phyloP scores from a whole-genome alignment of 2,329 filamentous ascomycete species.

The Geosmithia flava region DNA sequence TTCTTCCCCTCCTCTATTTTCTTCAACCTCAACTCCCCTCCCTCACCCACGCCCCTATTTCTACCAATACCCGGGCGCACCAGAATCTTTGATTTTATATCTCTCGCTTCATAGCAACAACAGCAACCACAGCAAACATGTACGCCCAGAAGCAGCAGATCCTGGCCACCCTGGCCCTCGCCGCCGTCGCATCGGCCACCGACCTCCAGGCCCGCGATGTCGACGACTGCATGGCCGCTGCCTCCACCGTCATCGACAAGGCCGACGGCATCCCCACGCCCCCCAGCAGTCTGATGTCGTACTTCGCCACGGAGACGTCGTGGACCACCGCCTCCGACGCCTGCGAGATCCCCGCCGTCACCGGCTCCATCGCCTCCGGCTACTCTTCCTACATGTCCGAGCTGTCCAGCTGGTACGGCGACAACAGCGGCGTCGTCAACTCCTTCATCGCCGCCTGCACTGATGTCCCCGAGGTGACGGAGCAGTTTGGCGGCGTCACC shows the following conservation, averaged over 20 bases:
- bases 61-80: too few species aligned
- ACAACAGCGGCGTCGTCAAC: slow-evolving; percentile 7
- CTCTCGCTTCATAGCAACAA: background rate
- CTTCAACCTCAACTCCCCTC: too few species aligned
- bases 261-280: slow-evolving; percentile 10
- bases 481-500: slow-evolving; percentile 3
- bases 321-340: slow-evolving; percentile 6
- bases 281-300: slow-evolving; percentile 6
- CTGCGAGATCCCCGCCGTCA: slow-evolving; percentile 13
- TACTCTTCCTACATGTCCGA: slow-evolving; percentile 11
- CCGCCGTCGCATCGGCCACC: background rate
- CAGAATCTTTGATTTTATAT: background rate
- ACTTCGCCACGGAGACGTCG: slow-evolving; percentile 9
- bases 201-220: slow-evolving; percentile 2
- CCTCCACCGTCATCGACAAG: slow-evolving; percentile 6
- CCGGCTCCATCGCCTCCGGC: slow-evolving; percentile 12
- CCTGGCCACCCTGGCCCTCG: background rate
- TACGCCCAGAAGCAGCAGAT: background rate
- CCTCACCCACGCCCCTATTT: too few species aligned
- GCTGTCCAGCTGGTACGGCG: slow-evolving; percentile 10
- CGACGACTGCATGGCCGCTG: slow-evolving; percentile 7
- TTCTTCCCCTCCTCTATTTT: too few species aligned
- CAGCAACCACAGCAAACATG: background rate
- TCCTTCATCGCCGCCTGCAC: slow-evolving; percentile 12
- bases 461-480: slow-evolving; percentile 7